Evolutionary conservation across 257 asterid species (phyloP).

Genomic region (Gentiana macrophylla): DNA sequence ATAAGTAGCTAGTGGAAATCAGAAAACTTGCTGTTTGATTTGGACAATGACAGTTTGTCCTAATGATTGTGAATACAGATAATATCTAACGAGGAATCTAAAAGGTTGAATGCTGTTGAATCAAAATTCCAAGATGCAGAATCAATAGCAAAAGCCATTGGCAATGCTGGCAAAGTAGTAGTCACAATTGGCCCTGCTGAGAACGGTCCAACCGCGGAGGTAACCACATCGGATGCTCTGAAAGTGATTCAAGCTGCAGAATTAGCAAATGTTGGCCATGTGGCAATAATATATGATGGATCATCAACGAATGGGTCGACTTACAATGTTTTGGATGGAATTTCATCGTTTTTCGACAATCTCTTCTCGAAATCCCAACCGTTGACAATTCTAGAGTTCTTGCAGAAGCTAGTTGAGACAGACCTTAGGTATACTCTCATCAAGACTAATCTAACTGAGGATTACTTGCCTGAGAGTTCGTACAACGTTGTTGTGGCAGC

Average conservation of each 20-base stretch:
- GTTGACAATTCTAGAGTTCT: constrained; percentile 49
- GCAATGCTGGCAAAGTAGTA: constrained; percentile 90
- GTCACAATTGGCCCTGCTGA: constrained; percentile 68
- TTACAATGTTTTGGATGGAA: constrained; percentile 67
- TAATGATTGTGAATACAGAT: constrained; percentile 30
- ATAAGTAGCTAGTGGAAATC: too few species aligned
- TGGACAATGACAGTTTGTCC: not conserved
- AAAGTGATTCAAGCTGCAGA: constrained; percentile 75
- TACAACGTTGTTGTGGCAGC: constrained; percentile 62
- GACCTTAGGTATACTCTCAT: constrained; percentile 75
- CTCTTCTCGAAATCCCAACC: constrained; percentile 62
- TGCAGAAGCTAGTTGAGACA: constrained; percentile 57
- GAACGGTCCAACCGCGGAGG: constrained; percentile 57
- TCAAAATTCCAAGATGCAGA: constrained; percentile 63
- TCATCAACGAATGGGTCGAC: constrained; percentile 36
- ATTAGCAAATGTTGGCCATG: constrained; percentile 79
- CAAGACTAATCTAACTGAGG: constrained; percentile 62
- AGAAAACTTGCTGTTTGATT: constrained; percentile 1
- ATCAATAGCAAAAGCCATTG: constrained; percentile 83
- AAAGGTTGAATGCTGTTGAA: constrained; percentile 64
- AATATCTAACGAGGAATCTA: constrained; percentile 62
- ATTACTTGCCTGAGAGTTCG: constrained; percentile 66
- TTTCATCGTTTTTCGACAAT: constrained; percentile 70
- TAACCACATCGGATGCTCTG: constrained; percentile 59
- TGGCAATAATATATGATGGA: constrained; percentile 65